A percentile compares a stretch with the other conserved stretches of the same genome.
phyloP scores from a whole-genome alignment of 2,329 filamentous ascomycete species.

The Eurotiales sp. region DNA sequence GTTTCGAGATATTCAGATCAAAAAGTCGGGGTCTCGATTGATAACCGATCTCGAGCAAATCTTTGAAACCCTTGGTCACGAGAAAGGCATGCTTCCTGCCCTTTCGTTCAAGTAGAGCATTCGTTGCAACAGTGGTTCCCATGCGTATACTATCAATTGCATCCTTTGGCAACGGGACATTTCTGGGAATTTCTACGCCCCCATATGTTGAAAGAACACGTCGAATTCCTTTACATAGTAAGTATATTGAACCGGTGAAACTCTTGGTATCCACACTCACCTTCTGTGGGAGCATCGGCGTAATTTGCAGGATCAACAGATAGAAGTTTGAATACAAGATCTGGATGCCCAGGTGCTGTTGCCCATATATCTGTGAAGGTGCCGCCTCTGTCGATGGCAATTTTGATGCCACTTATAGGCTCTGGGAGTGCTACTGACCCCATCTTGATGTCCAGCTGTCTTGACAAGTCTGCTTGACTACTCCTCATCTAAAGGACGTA shows the following conservation, averaged over 20 bases:
- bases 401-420: neutral
- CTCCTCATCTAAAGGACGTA: neutral
- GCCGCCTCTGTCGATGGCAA: conserved; percentile 30
- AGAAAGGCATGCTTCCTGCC: conserved; percentile 37
- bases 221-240: conserved; percentile 28
- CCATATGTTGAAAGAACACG: conserved; percentile 1
- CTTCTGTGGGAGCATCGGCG: conserved; percentile 63
- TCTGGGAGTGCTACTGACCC: neutral
- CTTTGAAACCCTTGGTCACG: conserved; percentile 80
- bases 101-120: conserved; percentile 56
- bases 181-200: neutral
- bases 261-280: conserved; percentile 66
- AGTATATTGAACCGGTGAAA: conserved; percentile 43
- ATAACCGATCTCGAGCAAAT: conserved; percentile 85
- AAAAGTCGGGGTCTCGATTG: conserved; percentile 88
- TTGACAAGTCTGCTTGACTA: neutral
- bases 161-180: neutral
- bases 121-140: conserved; percentile 88
- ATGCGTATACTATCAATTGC: conserved; percentile 60
- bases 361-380: conserved; percentile 40
- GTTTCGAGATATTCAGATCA: conserved; percentile 79
- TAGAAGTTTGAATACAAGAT: conserved; percentile 39
- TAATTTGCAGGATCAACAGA: conserved; percentile 36
- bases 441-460: neutral
- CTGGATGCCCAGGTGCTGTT: conserved; percentile 32